Evolutionary conservation across 306 rosid genomes (phyloP).

Genomic region (Quercus cerris): DNA sequence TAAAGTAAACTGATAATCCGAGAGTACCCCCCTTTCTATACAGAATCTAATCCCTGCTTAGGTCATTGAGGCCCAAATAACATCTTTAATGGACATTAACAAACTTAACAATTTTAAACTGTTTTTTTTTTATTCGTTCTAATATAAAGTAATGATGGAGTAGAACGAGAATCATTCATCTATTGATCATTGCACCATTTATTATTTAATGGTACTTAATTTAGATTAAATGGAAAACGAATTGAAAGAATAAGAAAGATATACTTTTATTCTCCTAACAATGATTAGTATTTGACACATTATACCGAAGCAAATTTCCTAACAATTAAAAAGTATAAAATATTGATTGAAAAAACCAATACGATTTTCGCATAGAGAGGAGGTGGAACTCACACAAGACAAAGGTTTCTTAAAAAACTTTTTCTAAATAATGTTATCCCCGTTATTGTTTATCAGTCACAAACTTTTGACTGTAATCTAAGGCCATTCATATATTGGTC

Average conservation of each 20-base stretch:
- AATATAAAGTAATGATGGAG: background rate
- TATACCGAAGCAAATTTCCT: background rate
- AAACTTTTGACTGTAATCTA: slow-evolving; percentile 22
- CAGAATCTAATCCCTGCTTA: background rate
- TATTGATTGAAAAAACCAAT: background rate
- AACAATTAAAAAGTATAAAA: background rate
- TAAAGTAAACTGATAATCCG: too few relatives aligned
- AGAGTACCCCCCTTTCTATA: background rate
- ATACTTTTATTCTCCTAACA: background rate
- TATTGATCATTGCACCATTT: slow-evolving; percentile 14
- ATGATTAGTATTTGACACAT: slow-evolving; percentile 16
- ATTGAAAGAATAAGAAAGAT: background rate
- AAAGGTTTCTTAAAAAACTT: slow-evolving; percentile 15
- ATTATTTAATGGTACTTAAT: background rate
- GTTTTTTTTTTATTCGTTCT: background rate
- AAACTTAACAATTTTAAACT: background rate
- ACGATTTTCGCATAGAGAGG: background rate
- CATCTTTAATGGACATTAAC: slow-evolving; percentile 18
- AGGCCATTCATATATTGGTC: background rate
- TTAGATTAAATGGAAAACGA: background rate
- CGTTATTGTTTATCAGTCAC: background rate
- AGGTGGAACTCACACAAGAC: slow-evolving; percentile 7
- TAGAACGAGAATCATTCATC: slow-evolving; percentile 9
- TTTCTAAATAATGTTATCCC: slow-evolving; percentile 1
- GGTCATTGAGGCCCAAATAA: slow-evolving; percentile 5